Base-by-base conservation (phyloP, 1,284 basidiomycete genomes). In the Austroboletus novae-zelandiae region DNA sequence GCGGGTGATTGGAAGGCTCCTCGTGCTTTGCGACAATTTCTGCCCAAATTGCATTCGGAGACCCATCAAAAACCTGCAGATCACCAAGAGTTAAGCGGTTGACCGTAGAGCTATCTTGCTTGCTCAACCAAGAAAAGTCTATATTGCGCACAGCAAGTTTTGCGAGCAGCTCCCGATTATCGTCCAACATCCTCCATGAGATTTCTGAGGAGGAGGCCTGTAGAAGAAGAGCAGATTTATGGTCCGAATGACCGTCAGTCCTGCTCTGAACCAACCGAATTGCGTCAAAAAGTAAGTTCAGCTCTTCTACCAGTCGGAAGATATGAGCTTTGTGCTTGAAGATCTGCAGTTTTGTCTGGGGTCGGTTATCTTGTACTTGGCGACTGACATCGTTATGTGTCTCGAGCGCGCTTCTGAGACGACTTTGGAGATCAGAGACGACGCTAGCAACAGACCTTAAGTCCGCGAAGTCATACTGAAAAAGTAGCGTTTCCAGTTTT, bases 181-280 rank as follows among this genome's bases (percentile, higher is more conserved):
- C 79, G 56, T 92, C 90, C 32, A 97, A 74, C 93, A 99, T 97
- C 58, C 83, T 82, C 94, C 95, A 99, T 0, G 91, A 93, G 45
- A 99, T 86, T 64, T 95, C 90, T 9, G 86, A 83, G 0, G 94
- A 93, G 6, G 84, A 84, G 0, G 92, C 85, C 58, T 91, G 86
- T 23, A 98, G 71, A 37, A 91, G 79, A 35, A 95, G 75, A 2
- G 93, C 91, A 0, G 89, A 91, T 61, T 92, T 89, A 54, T 87
- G 83, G 53, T 89, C 89, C 11, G 83, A 73, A 41, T 79, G 76
- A 45, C 86, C 86, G 51, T 87, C 88, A 41, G 77, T 77, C 55
- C 82, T 81, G 59, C 88, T 88, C 65, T 94, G 90, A 40, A 89
- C 87, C 53, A 84, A 77, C 57, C 86, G 85, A 63, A 98, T 93